phyloP scores from a whole-genome alignment of 83 land plant genomes.

The Picea abies region DNA sequence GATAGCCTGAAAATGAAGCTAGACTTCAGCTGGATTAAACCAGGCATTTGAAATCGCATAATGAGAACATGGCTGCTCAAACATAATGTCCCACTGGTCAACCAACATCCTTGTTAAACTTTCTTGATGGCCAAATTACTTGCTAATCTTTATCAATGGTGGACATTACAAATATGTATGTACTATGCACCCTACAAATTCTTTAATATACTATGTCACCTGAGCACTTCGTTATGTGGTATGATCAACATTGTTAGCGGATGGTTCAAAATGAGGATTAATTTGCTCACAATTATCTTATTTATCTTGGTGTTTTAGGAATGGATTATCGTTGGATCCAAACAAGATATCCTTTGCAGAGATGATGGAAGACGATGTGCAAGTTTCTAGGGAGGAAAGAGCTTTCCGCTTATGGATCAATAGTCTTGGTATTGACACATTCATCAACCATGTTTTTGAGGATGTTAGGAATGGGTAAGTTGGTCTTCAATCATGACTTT shows the following conservation, averaged over 20 bases:
- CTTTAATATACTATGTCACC: no score
- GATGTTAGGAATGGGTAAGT: constrained; percentile 93
- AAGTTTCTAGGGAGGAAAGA: constrained; percentile 87
- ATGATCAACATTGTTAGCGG: not conserved
- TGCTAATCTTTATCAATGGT: not conserved
- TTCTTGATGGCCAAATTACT: not conserved
- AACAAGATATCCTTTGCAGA: constrained; percentile 75
- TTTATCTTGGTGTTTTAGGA: constrained; percentile 49
- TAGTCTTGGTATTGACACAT: constrained; percentile 82
- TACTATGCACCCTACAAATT: not conserved
- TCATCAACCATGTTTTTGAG: constrained; percentile 84
- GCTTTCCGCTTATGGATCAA: constrained; percentile 94
- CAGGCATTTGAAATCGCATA: no score
- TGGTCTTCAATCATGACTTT: not conserved
- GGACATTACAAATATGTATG: not conserved
- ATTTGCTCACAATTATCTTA: not conserved
- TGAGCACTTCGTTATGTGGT: not conserved
- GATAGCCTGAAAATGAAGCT: no score
- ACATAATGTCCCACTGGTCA: not conserved
- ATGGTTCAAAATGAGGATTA: not conserved
- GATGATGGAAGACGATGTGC: constrained; percentile 75
- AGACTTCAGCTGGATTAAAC: no score
- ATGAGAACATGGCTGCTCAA: no score
- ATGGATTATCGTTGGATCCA: constrained; percentile 69
- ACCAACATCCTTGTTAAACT: not conserved